Base-by-base conservation (phyloP, 2,329 filamentous ascomycete genomes). In the Cercospora sp. region DNA sequence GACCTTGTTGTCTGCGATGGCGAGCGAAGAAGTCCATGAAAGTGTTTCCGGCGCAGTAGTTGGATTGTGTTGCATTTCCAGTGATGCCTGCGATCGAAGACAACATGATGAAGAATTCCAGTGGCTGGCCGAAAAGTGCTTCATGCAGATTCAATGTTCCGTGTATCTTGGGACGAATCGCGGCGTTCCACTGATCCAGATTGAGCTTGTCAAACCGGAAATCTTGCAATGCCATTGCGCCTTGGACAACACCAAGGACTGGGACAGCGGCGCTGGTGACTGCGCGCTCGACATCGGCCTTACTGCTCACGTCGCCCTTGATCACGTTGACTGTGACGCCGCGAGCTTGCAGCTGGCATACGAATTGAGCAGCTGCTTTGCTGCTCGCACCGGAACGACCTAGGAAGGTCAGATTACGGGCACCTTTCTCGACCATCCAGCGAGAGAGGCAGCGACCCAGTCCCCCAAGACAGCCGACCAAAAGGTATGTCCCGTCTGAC, bases 21-120 rank as follows among this genome's bases (percentile, higher is more conserved):
- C 55, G 53, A 1, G 68, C 66, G 51, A 77, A 64, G 7, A 69
- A 63, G 61, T 74, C 72, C n/a, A 67, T 64, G 59, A 63, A 74
- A 6, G 66, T 60, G 39, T 70, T 70, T 5, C 65, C 72, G 20
- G 69, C 67, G 5, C 67, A 61, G 66, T 74, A 74, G 39, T 72
- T 72, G 18, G 71, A 65, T 67, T 89, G 87, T 30, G 57, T 39
- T 26, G 36, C 30, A 33, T 67, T 68, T 8, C 48, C 48, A 7
- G 12, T 53, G 12, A 13, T 53, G 20, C 12, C 48, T 53, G 48
- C 48, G 12, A 53, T 53, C 12, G 48, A 53, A 13, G 48, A 53
- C 48, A 53, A 30, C 48, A 53, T 53, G 5, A 53, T 16, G 12
- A 53, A 53, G 12, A 23, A 53, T 7, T 53, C 48, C 48, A 53